A percentile compares a stretch with the other conserved stretches of the same genome.
Conservation (phyloP, 345 rosid genomes). For the Bruguiera sexangula region DNA sequence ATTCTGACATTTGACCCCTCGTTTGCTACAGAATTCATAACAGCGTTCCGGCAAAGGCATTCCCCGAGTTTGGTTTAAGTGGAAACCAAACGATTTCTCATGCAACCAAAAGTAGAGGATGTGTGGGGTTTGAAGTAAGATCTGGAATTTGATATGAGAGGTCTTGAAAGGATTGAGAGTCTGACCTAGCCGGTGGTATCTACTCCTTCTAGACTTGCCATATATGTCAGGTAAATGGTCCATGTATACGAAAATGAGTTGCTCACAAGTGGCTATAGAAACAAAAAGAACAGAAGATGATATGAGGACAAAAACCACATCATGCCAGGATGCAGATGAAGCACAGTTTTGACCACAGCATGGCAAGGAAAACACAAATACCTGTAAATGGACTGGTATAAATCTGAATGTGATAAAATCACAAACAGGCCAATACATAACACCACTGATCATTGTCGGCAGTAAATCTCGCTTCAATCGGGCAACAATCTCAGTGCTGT, state of each 20-base stretch:
- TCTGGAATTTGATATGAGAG: neutral
- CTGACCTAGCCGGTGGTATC: conserved; percentile 19
- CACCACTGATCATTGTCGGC: conserved; percentile 63
- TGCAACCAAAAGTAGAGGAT: neutral
- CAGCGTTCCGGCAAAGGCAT: neutral
- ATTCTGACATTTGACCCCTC: neutral
- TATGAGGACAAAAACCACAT: neutral
- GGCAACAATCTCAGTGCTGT: conserved; percentile 47
- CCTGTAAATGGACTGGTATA: conserved; percentile 88
- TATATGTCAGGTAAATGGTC: conserved; percentile 87
- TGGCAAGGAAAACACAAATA: conserved; percentile 16
- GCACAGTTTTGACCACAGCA: neutral
- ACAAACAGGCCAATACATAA: conserved; percentile 87
- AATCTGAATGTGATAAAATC: conserved; percentile 84
- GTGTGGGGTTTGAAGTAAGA: neutral
- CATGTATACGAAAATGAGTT: conserved; percentile 88
- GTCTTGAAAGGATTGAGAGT: neutral
- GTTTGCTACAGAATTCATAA: neutral
- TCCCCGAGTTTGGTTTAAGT: neutral
- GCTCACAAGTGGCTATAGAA: conserved; percentile 78
- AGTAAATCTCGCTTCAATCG: conserved; percentile 72
- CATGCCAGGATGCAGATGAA: neutral
- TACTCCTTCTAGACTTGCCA: conserved; percentile 69
- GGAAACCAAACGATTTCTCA: neutral
- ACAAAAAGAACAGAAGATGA: conserved; percentile 2